These are phyloP conservation scores for Diplotaxis tenuifolia DNA, from an alignment of 345 rosid genomes.

Conservation along the genomic window DNA sequence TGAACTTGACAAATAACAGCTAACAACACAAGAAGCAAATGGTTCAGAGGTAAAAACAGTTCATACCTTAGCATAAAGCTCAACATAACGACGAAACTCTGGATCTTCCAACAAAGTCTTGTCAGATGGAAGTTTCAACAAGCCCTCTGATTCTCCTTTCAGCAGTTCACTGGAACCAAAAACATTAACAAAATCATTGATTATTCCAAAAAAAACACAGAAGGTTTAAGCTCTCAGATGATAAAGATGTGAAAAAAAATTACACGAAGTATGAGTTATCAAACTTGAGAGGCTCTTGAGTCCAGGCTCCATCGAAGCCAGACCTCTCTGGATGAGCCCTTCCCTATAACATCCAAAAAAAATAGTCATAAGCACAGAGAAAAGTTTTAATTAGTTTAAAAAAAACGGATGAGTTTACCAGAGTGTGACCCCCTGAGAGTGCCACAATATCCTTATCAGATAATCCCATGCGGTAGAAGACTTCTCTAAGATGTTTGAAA, in stretches of 20 bases:
- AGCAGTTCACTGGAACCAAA: slow-evolving; percentile 58
- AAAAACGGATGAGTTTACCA: slow-evolving; percentile 51
- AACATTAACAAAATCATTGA: not conserved
- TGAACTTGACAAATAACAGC: not conserved
- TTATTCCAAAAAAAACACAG: not conserved
- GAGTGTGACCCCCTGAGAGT: slow-evolving; percentile 39
- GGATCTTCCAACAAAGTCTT: slow-evolving; percentile 66
- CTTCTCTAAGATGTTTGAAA: slow-evolving; percentile 65
- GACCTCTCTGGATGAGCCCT: slow-evolving; percentile 93
- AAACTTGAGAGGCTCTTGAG: slow-evolving; percentile 84
- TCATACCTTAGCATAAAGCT: slow-evolving; percentile 77
- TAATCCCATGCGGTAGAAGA: slow-evolving; percentile 87
- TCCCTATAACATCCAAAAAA: slow-evolving; percentile 50
- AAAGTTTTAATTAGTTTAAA: not conserved
- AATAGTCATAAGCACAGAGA: slow-evolving; percentile 2
- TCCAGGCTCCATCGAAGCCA: slow-evolving; percentile 98
- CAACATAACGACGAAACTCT: slow-evolving; percentile 66
- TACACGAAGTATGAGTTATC: slow-evolving; percentile 95
- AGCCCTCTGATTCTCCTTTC: slow-evolving; percentile 74
- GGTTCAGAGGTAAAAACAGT: not conserved
- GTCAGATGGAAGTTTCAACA: slow-evolving; percentile 88
- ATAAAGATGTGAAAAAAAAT: slow-evolving; percentile 32
- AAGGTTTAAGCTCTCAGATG: not conserved
- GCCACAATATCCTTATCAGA: slow-evolving; percentile 90
- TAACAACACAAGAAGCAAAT: not conserved